Percentiles rank a stretch among this genome's conserved stretches.
These are phyloP conservation scores for Zoysia matrella DNA, from an alignment of 202 grass and related monocot genomes.

Conservation along the genomic window DNA sequence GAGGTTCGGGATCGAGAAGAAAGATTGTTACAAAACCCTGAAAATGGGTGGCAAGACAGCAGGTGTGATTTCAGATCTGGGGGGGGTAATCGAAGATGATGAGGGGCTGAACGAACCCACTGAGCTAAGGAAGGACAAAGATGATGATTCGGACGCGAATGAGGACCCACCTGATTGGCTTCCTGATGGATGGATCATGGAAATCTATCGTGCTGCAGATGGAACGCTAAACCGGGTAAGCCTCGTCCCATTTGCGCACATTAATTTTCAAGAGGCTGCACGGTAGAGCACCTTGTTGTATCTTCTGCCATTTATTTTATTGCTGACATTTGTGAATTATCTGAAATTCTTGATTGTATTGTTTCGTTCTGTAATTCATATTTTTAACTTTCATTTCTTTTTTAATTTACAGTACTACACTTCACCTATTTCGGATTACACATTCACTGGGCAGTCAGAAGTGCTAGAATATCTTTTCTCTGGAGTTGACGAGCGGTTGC, in stretches of 20 bases:
- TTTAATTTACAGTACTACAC: too few species aligned
- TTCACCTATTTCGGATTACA: too few species aligned
- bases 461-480: too few species aligned
- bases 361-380: background rate
- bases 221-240: slow-evolving; percentile 35
- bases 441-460: too few species aligned
- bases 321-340: background rate
- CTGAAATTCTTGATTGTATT: background rate
- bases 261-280: background rate
- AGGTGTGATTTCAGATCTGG: background rate
- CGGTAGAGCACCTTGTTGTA: background rate
- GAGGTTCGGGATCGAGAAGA: background rate
- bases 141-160: background rate
- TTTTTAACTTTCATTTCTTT: too few species aligned
- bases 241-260: background rate
- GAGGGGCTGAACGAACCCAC: background rate
- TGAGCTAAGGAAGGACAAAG: background rate
- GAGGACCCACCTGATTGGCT: slow-evolving; percentile 41
- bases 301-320: background rate
- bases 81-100: background rate
- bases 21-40: background rate
- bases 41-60: background rate
- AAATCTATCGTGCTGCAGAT: slow-evolving; percentile 28
- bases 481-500: too few species aligned
- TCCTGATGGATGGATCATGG: slow-evolving; percentile 58